Conservation (phyloP, 2,329 filamentous ascomycete species). For the Xylariales sp. region DNA sequence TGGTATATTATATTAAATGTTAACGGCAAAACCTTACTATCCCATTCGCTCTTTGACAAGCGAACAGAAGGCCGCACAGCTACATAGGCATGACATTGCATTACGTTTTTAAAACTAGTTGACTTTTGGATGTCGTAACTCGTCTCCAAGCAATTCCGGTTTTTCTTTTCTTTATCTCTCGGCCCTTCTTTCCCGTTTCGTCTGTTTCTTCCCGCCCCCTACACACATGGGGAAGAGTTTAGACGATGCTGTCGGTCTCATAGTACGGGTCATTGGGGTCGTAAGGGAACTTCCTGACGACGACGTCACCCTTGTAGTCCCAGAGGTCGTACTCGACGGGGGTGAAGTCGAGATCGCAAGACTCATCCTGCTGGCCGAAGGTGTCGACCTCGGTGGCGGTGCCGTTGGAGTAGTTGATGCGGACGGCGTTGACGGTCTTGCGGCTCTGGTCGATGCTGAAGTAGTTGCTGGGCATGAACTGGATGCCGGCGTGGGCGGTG, state of each 20-base stretch:
- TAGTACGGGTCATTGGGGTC: slow-evolving; percentile 7
- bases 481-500: slow-evolving; percentile 37
- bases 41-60: too few relatives aligned
- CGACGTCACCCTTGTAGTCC: slow-evolving; percentile 16
- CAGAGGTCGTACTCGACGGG: slow-evolving; percentile 22
- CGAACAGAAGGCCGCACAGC: too few relatives aligned
- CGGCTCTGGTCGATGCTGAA: slow-evolving; percentile 31
- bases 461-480: slow-evolving; percentile 41
- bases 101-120: too few relatives aligned
- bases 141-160: too few relatives aligned
- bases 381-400: slow-evolving; percentile 22
- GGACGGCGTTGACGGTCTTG: slow-evolving; percentile 34
- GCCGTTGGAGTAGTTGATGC: slow-evolving; percentile 31
- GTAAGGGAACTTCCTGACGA: slow-evolving; percentile 7
- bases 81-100: too few relatives aligned
- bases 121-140: too few relatives aligned
- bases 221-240: too few relatives aligned
- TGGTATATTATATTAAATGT: too few relatives aligned
- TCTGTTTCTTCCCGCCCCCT: too few relatives aligned
- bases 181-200: too few relatives aligned
- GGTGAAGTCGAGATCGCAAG: slow-evolving; percentile 24
- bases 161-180: too few relatives aligned
- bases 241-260: slow-evolving; percentile 4
- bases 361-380: slow-evolving; percentile 26
- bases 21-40: too few relatives aligned